Percentiles rank a stretch among this genome's conserved stretches.
Conservation (phyloP, 192 early-diverging fungal species). For the Neocallimastix lanati region DNA sequence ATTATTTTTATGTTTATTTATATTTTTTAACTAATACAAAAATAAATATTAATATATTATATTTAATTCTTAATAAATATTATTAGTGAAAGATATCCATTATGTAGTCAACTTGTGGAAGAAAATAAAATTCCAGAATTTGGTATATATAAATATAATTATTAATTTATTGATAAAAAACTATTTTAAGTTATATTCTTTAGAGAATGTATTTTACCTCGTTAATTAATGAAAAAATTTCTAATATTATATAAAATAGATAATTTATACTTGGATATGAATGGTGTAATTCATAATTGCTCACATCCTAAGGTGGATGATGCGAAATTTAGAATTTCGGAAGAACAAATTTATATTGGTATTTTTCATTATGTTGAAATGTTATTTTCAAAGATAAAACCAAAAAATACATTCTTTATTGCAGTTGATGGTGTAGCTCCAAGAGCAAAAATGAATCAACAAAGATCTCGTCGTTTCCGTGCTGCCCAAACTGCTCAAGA, state of each 20-base stretch:
- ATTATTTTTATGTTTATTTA: no score
- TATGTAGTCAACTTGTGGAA: conserved; percentile 73
- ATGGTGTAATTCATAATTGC: conserved; percentile 83
- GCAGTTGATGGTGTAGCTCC: conserved; percentile 68
- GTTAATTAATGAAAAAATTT: background rate
- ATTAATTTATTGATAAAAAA: no score
- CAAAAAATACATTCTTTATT: conserved; percentile 84
- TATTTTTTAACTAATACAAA: no score
- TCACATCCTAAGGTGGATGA: conserved; percentile 82
- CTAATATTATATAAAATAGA: background rate
- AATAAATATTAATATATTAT: no score
- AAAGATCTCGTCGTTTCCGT: conserved; percentile 87
- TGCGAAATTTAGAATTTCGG: conserved; percentile 70
- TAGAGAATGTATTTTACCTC: conserved; percentile 9
- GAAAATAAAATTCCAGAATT: conserved; percentile 90
- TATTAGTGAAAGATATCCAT: conserved; percentile 77
- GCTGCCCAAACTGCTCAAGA: conserved; percentile 71
- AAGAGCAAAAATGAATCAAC: conserved; percentile 59
- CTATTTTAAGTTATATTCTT: no score
- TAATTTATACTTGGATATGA: background rate
- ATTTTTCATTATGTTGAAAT: conserved; percentile 96
- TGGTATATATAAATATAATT: conserved; percentile 43
- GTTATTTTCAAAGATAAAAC: conserved; percentile 78
- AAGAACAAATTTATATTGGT: conserved; percentile 78
- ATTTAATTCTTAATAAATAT: background rate